Evolutionary conservation across 1,284 basidiomycete species (phyloP).

Genomic region (Pseudozyma pruni): DNA sequence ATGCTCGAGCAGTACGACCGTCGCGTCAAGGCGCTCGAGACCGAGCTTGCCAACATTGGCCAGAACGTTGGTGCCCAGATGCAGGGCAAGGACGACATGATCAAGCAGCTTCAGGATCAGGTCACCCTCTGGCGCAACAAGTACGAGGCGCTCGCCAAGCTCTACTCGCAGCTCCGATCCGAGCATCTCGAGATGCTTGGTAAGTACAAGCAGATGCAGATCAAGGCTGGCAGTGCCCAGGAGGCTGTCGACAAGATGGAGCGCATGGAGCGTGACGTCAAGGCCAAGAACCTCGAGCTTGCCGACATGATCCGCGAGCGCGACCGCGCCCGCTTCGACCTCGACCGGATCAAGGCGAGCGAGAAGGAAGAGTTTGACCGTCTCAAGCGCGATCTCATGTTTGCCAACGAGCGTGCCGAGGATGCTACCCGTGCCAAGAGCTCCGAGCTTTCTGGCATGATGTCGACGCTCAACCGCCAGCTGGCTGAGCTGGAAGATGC

Average conservation of each 20-base stretch:
- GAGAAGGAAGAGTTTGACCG: slow-evolving; percentile 97
- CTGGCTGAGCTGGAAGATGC: slow-evolving; percentile 94
- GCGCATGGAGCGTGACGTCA: slow-evolving; percentile 97
- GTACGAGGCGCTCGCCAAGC: slow-evolving; percentile 97
- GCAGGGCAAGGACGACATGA: slow-evolving; percentile 91
- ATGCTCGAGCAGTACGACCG: slow-evolving; percentile 97
- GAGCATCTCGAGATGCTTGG: slow-evolving; percentile 97
- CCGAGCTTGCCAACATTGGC: slow-evolving; percentile 82
- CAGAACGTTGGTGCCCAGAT: slow-evolving; percentile 88
- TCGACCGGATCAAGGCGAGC: slow-evolving; percentile 89
- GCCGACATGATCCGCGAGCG: slow-evolving; percentile 99
- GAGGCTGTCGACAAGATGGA: slow-evolving; percentile 99
- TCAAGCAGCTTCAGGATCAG: slow-evolving; percentile 95
- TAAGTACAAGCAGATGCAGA: slow-evolving; percentile 96
- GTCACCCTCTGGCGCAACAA: slow-evolving; percentile 97
- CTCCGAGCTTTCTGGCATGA: slow-evolving; percentile 87
- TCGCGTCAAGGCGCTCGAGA: slow-evolving; percentile 94
- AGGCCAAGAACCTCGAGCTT: slow-evolving; percentile 96
- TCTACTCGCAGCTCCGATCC: slow-evolving; percentile 96
- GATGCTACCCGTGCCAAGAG: slow-evolving; percentile 91
- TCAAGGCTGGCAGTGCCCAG: slow-evolving; percentile 97
- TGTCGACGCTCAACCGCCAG: slow-evolving; percentile 95
- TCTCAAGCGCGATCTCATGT: slow-evolving; percentile 88
- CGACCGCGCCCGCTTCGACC: slow-evolving; percentile 92
- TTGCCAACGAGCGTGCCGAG: slow-evolving; percentile 97